These are phyloP conservation scores for Nicotiana tomentosiformis DNA, from an alignment of 257 asterid species.

Conservation along the genomic window DNA sequence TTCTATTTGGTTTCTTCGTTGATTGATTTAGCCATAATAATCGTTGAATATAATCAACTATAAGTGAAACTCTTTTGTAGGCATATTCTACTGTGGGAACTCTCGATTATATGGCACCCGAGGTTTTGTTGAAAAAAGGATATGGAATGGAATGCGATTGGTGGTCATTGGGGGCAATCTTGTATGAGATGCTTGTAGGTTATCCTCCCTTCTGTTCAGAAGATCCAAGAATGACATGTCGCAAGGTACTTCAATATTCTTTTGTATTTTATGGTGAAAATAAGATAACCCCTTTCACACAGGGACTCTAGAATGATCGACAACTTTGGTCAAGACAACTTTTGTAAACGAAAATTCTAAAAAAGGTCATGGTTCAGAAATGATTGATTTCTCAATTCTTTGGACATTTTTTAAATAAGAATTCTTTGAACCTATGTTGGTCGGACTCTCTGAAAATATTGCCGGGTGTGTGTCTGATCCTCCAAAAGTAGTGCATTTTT, in stretches of 20 bases:
- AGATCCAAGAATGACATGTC: slow-evolving; percentile 96
- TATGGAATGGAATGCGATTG: slow-evolving; percentile 98
- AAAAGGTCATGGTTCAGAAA: background rate
- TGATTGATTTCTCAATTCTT: background rate
- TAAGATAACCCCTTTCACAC: background rate
- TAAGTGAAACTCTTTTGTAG: slow-evolving; percentile 29
- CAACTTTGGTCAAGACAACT: background rate
- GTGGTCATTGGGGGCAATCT: slow-evolving; percentile 97
- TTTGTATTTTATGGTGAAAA: background rate
- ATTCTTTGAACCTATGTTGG: too few species aligned
- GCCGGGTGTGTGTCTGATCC: too few species aligned
- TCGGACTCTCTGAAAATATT: too few species aligned
- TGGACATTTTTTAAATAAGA: background rate
- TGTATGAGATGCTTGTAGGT: slow-evolving; percentile 90
- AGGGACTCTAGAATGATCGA: background rate
- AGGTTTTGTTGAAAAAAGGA: slow-evolving; percentile 85
- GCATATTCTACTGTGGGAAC: slow-evolving; percentile 98
- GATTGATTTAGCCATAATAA: background rate
- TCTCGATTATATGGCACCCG: slow-evolving; percentile 98
- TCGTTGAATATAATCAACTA: background rate
- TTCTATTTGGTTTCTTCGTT: background rate
- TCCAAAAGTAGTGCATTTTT: too few species aligned
- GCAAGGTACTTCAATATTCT: slow-evolving; percentile 57
- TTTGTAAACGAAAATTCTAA: background rate
- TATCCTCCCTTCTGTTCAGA: slow-evolving; percentile 98